phyloP scores from a whole-genome alignment of 352 stramenopile genomes.

The Globisporangium paroecandrum region DNA sequence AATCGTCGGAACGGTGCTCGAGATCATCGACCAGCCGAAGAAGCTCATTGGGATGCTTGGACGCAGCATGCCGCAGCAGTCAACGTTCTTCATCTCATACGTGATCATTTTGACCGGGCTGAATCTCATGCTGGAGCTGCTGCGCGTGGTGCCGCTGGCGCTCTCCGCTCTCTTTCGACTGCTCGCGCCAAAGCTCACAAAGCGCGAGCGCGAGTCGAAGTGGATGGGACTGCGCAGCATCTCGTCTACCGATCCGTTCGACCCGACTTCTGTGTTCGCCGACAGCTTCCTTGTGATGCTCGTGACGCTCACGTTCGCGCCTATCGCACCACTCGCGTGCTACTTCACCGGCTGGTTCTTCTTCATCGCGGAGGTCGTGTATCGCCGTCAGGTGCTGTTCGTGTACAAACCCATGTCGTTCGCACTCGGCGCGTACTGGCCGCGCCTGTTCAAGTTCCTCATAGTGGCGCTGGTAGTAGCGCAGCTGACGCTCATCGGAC shows the following conservation, averaged over 20 bases:
- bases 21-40: conserved; percentile 71
- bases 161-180: conserved; percentile 48
- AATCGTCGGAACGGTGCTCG: conserved; percentile 69
- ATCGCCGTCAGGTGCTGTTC: conserved; percentile 62
- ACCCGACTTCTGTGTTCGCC: conserved; percentile 53
- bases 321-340: conserved; percentile 73
- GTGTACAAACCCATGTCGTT: conserved; percentile 63
- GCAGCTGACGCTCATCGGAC: conserved; percentile 71
- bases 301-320: conserved; percentile 72
- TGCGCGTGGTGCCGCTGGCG: conserved; percentile 52
- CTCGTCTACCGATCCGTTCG: conserved; percentile 49
- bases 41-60: conserved; percentile 68
- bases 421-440: conserved; percentile 71
- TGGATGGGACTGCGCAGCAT: conserved; percentile 61
- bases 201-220: conserved; percentile 41
- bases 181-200: conserved; percentile 59
- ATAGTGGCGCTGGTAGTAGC: conserved; percentile 68
- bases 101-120: conserved; percentile 70
- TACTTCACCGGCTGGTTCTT: conserved; percentile 80
- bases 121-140: conserved; percentile 52
- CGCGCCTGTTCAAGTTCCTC: conserved; percentile 70
- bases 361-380: conserved; percentile 59
- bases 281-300: conserved; percentile 69
- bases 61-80: conserved; percentile 72
- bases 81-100: conserved; percentile 85